These are phyloP conservation scores for Trifolium fragiferum DNA, from an alignment of 306 rosid genomes.

Conservation along the genomic window DNA sequence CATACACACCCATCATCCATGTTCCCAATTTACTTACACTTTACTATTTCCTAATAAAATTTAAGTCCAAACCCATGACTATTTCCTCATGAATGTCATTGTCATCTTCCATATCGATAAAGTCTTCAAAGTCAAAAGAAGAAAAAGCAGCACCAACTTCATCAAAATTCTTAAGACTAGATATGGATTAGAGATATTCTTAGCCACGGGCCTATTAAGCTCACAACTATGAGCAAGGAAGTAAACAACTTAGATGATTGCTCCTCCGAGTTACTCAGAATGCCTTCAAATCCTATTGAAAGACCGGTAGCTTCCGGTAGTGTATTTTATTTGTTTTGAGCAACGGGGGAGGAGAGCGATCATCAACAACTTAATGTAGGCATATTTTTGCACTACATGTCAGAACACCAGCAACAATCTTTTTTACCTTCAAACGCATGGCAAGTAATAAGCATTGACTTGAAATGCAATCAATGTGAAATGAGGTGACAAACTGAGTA, in stretches of 20 bases:
- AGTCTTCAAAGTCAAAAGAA: constrained; percentile 10
- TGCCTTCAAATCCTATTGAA: no score
- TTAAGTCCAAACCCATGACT: not conserved
- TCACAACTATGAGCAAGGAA: constrained; percentile 2
- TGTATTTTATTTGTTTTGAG: no score
- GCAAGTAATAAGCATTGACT: not conserved
- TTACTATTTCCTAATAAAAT: not conserved
- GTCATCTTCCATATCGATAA: not conserved
- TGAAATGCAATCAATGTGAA: constrained; percentile 17
- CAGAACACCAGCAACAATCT: not conserved
- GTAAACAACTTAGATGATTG: not conserved
- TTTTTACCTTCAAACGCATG: constrained; percentile 34
- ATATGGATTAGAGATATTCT: not conserved
- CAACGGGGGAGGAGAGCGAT: no score
- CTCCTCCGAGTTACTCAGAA: no score
- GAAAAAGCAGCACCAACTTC: constrained; percentile 6
- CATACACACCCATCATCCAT: not conserved
- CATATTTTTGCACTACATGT: not conserved
- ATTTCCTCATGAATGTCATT: constrained; percentile 1
- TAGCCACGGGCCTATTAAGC: constrained; percentile 1
- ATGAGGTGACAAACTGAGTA: constrained; percentile 10
- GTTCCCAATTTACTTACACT: not conserved
- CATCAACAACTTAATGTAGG: constrained; percentile 1
- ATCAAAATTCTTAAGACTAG: not conserved
- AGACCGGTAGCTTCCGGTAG: no score